Evolutionary conservation across 345 rosid species (phyloP).

Genomic region (Chamaenerion angustifolium): DNA sequence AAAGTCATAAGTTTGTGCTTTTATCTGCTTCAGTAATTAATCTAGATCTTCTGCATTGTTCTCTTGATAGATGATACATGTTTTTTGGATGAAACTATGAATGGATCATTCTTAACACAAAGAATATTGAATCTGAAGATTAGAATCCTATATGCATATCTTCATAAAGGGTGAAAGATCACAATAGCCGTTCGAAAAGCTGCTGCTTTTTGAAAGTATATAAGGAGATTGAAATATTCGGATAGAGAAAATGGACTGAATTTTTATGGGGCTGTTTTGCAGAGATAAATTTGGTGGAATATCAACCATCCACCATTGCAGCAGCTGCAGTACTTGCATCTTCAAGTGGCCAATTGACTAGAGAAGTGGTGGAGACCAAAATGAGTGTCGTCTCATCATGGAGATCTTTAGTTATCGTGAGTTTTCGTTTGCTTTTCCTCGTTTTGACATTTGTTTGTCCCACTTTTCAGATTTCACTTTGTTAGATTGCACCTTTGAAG

Average conservation of each 20-base stretch:
- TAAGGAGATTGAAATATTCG: not conserved
- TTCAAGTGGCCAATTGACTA: slow-evolving; percentile 31
- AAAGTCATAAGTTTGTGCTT: too few relatives aligned
- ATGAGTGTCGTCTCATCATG: slow-evolving; percentile 32
- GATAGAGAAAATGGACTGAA: not conserved
- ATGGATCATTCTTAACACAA: too few relatives aligned
- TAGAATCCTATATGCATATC: too few relatives aligned
- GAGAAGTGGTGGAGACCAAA: slow-evolving; percentile 36
- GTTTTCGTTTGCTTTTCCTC: slow-evolving; percentile 1
- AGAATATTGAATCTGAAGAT: too few relatives aligned
- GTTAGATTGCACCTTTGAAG: not conserved
- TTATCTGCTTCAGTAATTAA: too few relatives aligned
- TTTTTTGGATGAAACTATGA: too few relatives aligned
- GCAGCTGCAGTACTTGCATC: slow-evolving; percentile 66
- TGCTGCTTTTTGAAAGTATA: too few relatives aligned
- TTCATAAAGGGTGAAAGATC: too few relatives aligned
- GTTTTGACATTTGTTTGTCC: not conserved
- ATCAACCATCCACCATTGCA: slow-evolving; percentile 60
- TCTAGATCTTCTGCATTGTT: too few relatives aligned
- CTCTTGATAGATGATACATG: too few relatives aligned
- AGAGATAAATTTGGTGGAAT: slow-evolving; percentile 49
- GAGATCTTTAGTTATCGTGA: slow-evolving; percentile 42
- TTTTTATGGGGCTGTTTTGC: slow-evolving; percentile 4
- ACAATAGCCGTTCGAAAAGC: too few relatives aligned
- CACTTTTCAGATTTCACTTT: not conserved